Evolutionary conservation across 2,329 filamentous ascomycete genomes (phyloP), one percentile per base, ranked within the genome.

Genomic region (Cladorrhinum sp.): DNA sequence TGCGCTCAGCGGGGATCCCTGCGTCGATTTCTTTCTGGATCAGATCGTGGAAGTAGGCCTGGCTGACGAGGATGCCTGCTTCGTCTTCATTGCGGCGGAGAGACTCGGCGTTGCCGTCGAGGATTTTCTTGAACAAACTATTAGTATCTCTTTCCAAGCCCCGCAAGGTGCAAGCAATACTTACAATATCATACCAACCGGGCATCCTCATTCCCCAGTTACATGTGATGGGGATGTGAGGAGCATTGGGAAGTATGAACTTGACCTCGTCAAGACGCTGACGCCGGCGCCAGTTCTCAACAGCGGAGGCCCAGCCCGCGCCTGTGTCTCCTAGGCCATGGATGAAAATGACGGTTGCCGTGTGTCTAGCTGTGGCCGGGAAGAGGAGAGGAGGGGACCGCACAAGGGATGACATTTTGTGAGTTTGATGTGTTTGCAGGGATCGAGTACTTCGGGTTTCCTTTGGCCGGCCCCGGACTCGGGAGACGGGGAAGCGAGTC

Each of bases 201-300:
- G 92, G 91, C 91, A 96, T 96, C 32, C 12, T 58, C 77, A 83
- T 70, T 76, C 92, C 89, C 69, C 87, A 80, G 64, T 76, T 75
- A 67, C 68, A 69, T n/a, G 92, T 93, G 72, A 97, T 91, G 29
- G 92, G 92, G 57, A 96, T 95, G 38, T 76, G 77, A 4, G 93
- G 92, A 25, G 95, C 95, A 77, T 96, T 91, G 16, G 95, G 95
- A 74, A 99, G 88, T 71, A 99, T 85, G 75, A 98, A 98, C 72
- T 93, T 90, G 73, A 96, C 91, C 76, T 97, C 90, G 60, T 92
- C 85, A 65, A 98, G 91, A 71, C 88, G 88, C 74, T 86, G 84
- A 55, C 90, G 84, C 32, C 88, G 83, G 58, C 92, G 87, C 89
- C 90, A 97, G 75, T 93, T 92, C 79, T 96, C 88, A 29, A 95